Evolutionary conservation across 805 yeast species (phyloP).

Genomic region (Candida qinlingensis): DNA sequence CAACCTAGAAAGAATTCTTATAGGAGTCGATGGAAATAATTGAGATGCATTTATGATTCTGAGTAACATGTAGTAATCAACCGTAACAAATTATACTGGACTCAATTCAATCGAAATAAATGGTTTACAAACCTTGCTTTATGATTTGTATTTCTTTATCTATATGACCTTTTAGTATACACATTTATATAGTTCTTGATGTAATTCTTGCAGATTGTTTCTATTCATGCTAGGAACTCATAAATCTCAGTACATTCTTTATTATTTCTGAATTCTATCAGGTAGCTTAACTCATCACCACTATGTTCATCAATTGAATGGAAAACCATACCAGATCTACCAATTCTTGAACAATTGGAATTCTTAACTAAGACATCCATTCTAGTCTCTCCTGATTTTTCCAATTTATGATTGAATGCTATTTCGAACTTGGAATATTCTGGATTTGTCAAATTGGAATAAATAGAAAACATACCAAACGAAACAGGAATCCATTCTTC

Average conservation of each 20-base stretch:
- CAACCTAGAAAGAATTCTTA: no score
- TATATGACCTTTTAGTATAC: background rate
- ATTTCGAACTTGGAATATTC: conserved; percentile 17
- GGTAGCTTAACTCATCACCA: conserved; percentile 17
- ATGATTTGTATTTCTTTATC: no score
- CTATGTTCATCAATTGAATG: conserved; percentile 11
- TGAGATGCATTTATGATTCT: no score
- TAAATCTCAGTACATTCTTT: conserved; percentile 18
- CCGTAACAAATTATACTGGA: no score
- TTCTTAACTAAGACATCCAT: conserved; percentile 12
- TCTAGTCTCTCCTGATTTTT: background rate
- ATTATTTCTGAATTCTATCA: conserved; percentile 21
- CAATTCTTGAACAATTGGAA: conserved; percentile 16
- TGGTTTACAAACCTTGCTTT: no score
- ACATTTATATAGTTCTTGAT: background rate
- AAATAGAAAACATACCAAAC: conserved; percentile 18
- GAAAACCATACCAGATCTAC: conserved; percentile 21
- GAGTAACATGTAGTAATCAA: no score
- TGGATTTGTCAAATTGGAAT: conserved; percentile 18
- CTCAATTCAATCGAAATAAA: no score
- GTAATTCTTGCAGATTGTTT: no score
- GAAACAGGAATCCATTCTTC: conserved; percentile 25
- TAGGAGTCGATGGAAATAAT: no score
- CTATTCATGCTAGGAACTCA: conserved; percentile 12
- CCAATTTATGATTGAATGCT: conserved; percentile 3